Conservation (phyloP, 768 basidiomycete genomes). For the Xanthoconium purpureum region DNA sequence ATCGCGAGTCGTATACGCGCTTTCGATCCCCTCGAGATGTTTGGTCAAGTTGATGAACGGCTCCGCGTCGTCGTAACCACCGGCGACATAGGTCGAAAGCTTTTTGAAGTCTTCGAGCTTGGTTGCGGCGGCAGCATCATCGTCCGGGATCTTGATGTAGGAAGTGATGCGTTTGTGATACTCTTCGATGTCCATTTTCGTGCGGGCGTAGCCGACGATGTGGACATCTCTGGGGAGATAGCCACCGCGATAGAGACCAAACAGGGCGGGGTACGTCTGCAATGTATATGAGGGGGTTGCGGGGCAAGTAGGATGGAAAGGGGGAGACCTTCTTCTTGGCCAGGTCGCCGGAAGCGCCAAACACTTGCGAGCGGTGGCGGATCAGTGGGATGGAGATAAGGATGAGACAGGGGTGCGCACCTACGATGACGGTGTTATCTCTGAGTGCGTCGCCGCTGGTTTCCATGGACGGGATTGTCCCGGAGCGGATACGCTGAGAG, state of each 20-base stretch:
- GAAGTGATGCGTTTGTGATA: conserved; percentile 81
- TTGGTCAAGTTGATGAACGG: conserved; percentile 77
- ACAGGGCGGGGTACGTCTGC: conserved; percentile 94
- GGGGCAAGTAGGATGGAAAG: not conserved
- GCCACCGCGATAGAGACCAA: conserved; percentile 77
- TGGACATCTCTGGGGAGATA: conserved; percentile 80
- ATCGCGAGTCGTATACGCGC: conserved; percentile 56
- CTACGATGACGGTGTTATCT: conserved; percentile 87
- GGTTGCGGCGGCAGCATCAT: conserved; percentile 52
- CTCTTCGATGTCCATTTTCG: conserved; percentile 86
- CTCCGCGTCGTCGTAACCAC: conserved; percentile 81
- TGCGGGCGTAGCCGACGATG: conserved; percentile 96
- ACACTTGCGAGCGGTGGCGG: conserved; percentile 47
- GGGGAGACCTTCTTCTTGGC: conserved; percentile 93
- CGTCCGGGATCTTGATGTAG: conserved; percentile 78
- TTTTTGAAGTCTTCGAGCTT: conserved; percentile 83
- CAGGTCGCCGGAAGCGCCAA: conserved; percentile 95
- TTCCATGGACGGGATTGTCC: conserved; percentile 91
- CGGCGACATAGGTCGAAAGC: conserved; percentile 76
- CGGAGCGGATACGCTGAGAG: conserved; percentile 60
- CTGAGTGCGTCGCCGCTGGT: conserved; percentile 64
- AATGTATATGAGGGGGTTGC: conserved; percentile 39
- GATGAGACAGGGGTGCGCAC: conserved; percentile 41
- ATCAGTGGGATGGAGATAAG: conserved; percentile 14
- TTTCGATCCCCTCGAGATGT: conserved; percentile 77